These are phyloP conservation scores for Geranium incanum DNA, from an alignment of 441 rosid species.

Conservation along the genomic window DNA sequence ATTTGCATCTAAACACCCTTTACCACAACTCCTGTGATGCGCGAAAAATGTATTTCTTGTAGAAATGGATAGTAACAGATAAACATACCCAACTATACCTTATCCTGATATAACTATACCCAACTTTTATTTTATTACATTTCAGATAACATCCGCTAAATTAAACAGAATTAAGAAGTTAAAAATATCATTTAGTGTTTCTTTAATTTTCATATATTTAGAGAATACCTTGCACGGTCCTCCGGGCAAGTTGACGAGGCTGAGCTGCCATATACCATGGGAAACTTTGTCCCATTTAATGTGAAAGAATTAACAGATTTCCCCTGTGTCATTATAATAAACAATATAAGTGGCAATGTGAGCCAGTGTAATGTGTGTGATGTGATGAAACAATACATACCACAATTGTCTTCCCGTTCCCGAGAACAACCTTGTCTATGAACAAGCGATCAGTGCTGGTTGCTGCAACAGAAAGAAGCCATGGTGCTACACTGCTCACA, in stretches of 20 bases:
- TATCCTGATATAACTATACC: too few species aligned
- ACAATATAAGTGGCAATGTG: neutral
- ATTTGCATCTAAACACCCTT: constrained; percentile 24
- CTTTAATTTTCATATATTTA: too few species aligned
- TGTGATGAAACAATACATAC: neutral
- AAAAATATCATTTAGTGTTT: too few species aligned
- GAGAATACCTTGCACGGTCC: constrained; percentile 20
- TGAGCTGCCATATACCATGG: constrained; percentile 27
- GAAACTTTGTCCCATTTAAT: constrained; percentile 26
- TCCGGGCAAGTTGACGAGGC: constrained; percentile 17
- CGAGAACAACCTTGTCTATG: constrained; percentile 38
- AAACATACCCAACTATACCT: too few species aligned
- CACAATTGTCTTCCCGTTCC: constrained; percentile 18
- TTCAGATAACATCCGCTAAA: neutral
- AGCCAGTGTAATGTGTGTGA: neutral
- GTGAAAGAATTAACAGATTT: constrained; percentile 33
- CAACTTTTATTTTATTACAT: neutral
- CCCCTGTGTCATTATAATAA: constrained; percentile 26
- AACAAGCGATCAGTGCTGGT: constrained; percentile 39
- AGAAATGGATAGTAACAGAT: too few species aligned
- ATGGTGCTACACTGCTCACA: constrained; percentile 34
- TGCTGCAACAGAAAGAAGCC: constrained; percentile 48
- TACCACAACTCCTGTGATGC: constrained; percentile 21
- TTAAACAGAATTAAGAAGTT: neutral
- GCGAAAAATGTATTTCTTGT: neutral